Percentiles rank a stretch among this genome's conserved stretches.
These are phyloP conservation scores for Trichoderma hamatum DNA, from an alignment of 2,329 filamentous ascomycete species.

Conservation along the genomic window DNA sequence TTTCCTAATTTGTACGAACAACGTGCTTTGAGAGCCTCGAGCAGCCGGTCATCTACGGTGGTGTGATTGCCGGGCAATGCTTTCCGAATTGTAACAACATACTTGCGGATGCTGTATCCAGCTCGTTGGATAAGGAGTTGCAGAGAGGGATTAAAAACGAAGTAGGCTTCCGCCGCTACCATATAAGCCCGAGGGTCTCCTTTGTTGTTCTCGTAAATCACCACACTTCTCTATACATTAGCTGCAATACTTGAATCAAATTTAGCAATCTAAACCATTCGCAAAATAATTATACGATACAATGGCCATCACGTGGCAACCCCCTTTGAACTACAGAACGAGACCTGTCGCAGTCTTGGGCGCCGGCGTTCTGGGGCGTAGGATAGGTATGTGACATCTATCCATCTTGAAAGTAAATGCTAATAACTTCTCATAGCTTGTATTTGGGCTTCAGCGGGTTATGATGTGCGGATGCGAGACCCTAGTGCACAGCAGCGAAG, in stretches of 20 bases:
- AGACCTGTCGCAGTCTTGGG: constrained; percentile 43
- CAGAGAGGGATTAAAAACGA: neutral
- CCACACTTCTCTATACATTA: neutral
- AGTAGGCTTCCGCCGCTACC: neutral
- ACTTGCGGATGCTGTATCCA: neutral
- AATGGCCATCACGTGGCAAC: constrained; percentile 6
- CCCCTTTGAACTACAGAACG: neutral
- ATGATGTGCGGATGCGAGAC: constrained; percentile 48
- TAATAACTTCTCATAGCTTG: constrained; percentile 38
- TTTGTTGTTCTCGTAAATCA: neutral
- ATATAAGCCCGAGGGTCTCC: neutral
- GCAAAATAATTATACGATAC: neutral
- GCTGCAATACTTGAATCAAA: neutral
- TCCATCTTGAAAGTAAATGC: neutral
- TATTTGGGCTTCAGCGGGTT: constrained; percentile 47
- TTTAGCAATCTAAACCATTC: neutral
- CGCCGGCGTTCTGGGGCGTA: constrained; percentile 48
- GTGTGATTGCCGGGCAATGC: neutral
- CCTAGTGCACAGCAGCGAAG: constrained; percentile 42
- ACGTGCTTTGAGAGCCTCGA: neutral
- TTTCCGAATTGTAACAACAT: neutral
- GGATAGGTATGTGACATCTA: constrained; percentile 27
- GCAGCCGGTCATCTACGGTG: neutral
- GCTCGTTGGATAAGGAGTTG: neutral
- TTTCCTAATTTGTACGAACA: neutral